A percentile compares a stretch with the other conserved stretches of the same genome.
Conservation (phyloP, 2,329 filamentous ascomycete species). For the Phialophora macrospora region DNA sequence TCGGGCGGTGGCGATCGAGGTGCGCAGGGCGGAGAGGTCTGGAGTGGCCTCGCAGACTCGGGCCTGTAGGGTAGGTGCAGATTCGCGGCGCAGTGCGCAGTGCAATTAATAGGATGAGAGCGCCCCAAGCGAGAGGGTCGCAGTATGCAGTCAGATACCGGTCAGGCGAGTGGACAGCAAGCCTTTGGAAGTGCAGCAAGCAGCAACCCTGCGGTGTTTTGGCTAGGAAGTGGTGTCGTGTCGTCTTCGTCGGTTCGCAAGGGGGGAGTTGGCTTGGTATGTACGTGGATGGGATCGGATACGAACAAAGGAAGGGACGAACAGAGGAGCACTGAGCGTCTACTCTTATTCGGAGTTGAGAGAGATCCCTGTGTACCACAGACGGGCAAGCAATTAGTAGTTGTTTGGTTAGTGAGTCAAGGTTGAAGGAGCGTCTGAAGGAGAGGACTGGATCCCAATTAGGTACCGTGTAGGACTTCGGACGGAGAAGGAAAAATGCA, state of each 20-base stretch:
- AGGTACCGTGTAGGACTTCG: slow-evolving; percentile 10
- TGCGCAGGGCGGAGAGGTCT: slow-evolving; percentile 19
- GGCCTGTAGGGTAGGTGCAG: slow-evolving; percentile 21
- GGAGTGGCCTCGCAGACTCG: slow-evolving; percentile 27
- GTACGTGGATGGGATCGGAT: neutral
- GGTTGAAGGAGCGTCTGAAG: slow-evolving; percentile 19
- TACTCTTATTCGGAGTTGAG: slow-evolving; percentile 19
- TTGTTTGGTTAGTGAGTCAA: slow-evolving; percentile 14
- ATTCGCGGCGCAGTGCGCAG: slow-evolving; percentile 14
- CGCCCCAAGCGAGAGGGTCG: slow-evolving; percentile 4
- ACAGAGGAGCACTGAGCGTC: slow-evolving; percentile 32
- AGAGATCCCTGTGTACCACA: slow-evolving; percentile 28
- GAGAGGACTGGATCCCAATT: neutral
- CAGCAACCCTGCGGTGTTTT: neutral
- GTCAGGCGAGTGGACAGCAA: slow-evolving; percentile 19
- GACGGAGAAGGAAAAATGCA: slow-evolving; percentile 10
- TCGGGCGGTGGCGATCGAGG: slow-evolving; percentile 16
- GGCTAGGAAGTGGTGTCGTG: neutral
- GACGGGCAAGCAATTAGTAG: slow-evolving; percentile 8
- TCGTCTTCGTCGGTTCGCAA: slow-evolving; percentile 1
- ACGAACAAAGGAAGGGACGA: slow-evolving; percentile 37
- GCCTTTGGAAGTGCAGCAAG: neutral
- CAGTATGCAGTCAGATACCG: slow-evolving; percentile 21
- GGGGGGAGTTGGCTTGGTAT: slow-evolving; percentile 8
- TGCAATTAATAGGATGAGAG: slow-evolving; percentile 10